These are phyloP conservation scores for Globisporangium apiculatum DNA, from an alignment of 352 stramenopile genomes.

Conservation along the genomic window DNA sequence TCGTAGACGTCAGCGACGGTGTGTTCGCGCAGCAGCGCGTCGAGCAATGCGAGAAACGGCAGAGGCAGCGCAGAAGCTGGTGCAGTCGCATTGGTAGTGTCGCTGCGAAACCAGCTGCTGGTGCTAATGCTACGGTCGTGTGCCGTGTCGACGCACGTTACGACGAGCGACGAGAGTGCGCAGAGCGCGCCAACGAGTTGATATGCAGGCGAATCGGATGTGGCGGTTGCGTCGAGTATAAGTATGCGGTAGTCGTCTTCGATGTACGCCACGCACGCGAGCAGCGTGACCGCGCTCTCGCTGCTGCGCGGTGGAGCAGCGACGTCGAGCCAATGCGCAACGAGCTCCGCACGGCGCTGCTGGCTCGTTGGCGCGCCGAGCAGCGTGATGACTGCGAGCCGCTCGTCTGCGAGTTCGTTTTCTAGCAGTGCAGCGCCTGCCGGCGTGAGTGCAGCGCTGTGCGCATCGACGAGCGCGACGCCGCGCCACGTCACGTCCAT, in stretches of 20 bases:
- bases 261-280: conserved; percentile 30
- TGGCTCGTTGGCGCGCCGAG: conserved; percentile 29
- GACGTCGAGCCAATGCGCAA: conserved; percentile 22
- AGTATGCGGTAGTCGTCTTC: conserved; percentile 54
- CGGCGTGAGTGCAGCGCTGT: conserved; percentile 22
- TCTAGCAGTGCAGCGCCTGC: conserved; percentile 29
- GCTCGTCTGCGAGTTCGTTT: conserved; percentile 41
- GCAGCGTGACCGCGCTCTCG: conserved; percentile 22
- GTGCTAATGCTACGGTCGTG: not conserved
- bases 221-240: conserved; percentile 29
- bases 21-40: conserved; percentile 37
- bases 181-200: conserved; percentile 37
- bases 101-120: not conserved
- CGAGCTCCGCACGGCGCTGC: conserved; percentile 19
- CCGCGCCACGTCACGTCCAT: conserved; percentile 46
- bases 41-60: conserved; percentile 39
- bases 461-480: conserved; percentile 29
- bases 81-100: not conserved
- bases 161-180: conserved; percentile 56
- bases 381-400: conserved; percentile 38
- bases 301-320: not conserved
- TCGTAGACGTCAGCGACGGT: conserved; percentile 47
- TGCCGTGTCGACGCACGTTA: conserved; percentile 28
- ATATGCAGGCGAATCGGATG: not conserved
- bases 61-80: conserved; percentile 14